Conservation (phyloP, 2,329 filamentous ascomycete genomes). For the Phialocephala subalpina region DNA sequence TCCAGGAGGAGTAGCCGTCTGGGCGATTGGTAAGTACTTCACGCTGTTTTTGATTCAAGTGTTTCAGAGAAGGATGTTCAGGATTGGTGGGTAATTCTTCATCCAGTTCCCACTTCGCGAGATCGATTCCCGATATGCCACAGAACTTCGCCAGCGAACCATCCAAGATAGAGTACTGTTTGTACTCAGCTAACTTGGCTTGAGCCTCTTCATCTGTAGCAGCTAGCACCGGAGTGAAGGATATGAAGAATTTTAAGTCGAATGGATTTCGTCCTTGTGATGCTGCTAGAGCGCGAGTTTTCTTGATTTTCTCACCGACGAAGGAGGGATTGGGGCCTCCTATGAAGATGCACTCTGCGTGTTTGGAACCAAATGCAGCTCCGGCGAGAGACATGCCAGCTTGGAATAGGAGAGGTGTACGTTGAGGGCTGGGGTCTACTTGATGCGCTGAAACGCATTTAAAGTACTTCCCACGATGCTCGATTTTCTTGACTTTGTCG, state of each 20-base stretch:
- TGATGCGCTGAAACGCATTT: too few species aligned
- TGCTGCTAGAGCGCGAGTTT: conserved; percentile 67
- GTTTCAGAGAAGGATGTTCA: conserved; percentile 58
- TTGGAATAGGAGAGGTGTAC: too few species aligned
- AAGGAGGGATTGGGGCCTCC: background rate
- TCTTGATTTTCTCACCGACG: conserved; percentile 38
- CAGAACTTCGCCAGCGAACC: conserved; percentile 75
- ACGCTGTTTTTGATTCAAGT: conserved; percentile 48
- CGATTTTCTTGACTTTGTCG: too few species aligned
- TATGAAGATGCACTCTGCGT: background rate
- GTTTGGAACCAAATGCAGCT: too few species aligned
- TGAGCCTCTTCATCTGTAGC: conserved; percentile 70
- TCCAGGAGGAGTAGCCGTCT: conserved; percentile 63
- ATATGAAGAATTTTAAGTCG: conserved; percentile 71
- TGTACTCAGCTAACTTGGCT: conserved; percentile 68
- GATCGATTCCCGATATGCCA: conserved; percentile 75
- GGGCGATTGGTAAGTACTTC: conserved; percentile 54
- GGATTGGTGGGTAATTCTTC: conserved; percentile 48
- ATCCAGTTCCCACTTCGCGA: conserved; percentile 50
- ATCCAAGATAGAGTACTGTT: conserved; percentile 67
- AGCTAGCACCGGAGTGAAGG: conserved; percentile 72
- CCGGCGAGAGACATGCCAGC: too few species aligned
- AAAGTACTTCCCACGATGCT: too few species aligned
- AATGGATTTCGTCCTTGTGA: conserved; percentile 62
- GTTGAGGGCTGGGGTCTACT: too few species aligned